Base-by-base conservation (phyloP, 306 rosid species). In the Inga leiocalycina region DNA sequence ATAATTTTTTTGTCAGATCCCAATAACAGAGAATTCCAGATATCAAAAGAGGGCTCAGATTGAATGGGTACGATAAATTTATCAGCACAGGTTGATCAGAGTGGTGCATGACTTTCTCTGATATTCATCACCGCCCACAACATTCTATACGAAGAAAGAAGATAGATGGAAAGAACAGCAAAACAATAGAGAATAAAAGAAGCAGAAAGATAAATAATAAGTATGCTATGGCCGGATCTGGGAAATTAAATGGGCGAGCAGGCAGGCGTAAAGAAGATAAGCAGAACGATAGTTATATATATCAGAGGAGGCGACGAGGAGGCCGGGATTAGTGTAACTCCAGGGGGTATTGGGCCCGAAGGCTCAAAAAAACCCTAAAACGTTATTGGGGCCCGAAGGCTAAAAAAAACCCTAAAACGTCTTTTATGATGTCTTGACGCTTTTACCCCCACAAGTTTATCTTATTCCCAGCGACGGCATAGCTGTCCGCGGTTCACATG, bases 61-160 rank as follows among this genome's bases (percentile, higher is more conserved):
- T 0, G 3, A 78, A 89, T 91, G 96, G 97, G 98, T 91, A 74
- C 65, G 90, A 94, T 94, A 89, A 84, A 85, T 5, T 82, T 92
- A 84, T 94, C 98, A 92, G 88, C 98, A 94, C 93, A 32, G 74
- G n/a, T 88, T 71, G 74, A 88, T 92, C 92, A 92, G 98, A 88
- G 98, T 94, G 98, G 98, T 94, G 97, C 97, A 94, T 94, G 97
- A 91, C 98, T 71, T 67, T 86, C 93, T 93, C 91, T 57, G 41
- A 8, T 45, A 19, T 62, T 92, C 98, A 88, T 94, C 98, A 91
- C 46, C 8, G 97, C 95, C 85, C 56, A 19, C 5, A 4, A 3
- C 7, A 44, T 49, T 32, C 16, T 46, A 0, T 0, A 30, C 1
- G 3, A 8, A 45, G 10, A 43, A 30, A 46, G 0, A 1, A 3